These are phyloP conservation scores for Truncatella angustata DNA, from an alignment of 2,329 filamentous ascomycete species.

Conservation along the genomic window DNA sequence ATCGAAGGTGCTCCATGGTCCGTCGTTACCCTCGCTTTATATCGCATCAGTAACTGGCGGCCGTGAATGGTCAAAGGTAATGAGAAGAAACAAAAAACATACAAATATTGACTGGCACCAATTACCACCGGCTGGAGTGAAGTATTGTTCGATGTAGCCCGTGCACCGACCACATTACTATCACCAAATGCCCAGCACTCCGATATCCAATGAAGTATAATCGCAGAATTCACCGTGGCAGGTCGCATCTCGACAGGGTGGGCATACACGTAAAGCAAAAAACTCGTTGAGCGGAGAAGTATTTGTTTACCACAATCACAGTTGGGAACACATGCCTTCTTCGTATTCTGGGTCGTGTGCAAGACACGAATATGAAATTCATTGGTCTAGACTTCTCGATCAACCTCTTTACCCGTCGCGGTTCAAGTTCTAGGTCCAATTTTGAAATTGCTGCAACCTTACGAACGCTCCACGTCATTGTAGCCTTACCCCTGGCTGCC, in stretches of 20 bases:
- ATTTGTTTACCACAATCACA: too few species aligned
- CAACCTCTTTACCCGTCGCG: too few species aligned
- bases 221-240: conserved; percentile 9
- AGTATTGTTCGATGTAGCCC: background rate
- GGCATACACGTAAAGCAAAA: background rate
- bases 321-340: too few species aligned
- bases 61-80: too few species aligned
- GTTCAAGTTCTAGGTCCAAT: too few species aligned
- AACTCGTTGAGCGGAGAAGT: too few species aligned
- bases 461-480: conserved; percentile 23
- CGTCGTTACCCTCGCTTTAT: conserved; percentile 36
- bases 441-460: too few species aligned
- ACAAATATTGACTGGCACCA: conserved; percentile 36
- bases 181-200: conserved; percentile 12
- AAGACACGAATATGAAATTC: too few species aligned
- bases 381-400: too few species aligned
- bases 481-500: conserved; percentile 16
- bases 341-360: too few species aligned
- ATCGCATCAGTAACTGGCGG: conserved; percentile 16
- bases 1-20: conserved; percentile 38
- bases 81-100: conserved; percentile 14
- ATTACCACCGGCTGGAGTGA: conserved; percentile 23
- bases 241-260: conserved; percentile 16
- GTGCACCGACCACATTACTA: conserved; percentile 4
- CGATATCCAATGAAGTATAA: conserved; percentile 11